A percentile compares a stretch with the other conserved stretches of the same genome.
Evolutionary conservation across 192 early-diverging fungal genomes (phyloP).

Genomic region (Polychytrium aggregatum): DNA sequence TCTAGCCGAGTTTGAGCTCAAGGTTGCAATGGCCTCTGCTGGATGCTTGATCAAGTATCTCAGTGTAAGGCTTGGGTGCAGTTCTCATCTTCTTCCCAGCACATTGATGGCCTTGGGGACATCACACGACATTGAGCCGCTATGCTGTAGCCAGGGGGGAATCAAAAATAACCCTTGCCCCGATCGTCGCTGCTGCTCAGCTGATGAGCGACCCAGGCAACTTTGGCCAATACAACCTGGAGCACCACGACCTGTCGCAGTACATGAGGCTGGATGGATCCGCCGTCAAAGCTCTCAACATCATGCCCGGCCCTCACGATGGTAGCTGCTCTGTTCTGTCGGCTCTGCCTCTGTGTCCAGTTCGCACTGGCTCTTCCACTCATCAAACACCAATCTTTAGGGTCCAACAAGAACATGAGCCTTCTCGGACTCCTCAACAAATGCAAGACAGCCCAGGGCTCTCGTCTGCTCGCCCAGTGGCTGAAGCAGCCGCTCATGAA

Average conservation of each 20-base stretch:
- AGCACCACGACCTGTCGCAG: constrained; percentile 67
- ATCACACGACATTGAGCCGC: too few relatives aligned
- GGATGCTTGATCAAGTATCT: constrained; percentile 66
- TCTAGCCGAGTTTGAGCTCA: constrained; percentile 61
- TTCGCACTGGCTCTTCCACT: neutral
- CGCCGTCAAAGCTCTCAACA: constrained; percentile 76
- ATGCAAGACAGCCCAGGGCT: constrained; percentile 81
- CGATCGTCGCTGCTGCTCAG: constrained; percentile 18
- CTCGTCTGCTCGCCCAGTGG: constrained; percentile 79
- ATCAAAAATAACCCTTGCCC: too few relatives aligned
- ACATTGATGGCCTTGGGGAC: too few relatives aligned
- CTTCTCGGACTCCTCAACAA: constrained; percentile 77
- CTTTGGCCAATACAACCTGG: constrained; percentile 63
- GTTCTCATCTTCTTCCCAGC: too few relatives aligned
- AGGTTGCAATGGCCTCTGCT: constrained; percentile 53
- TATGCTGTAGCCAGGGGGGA: too few relatives aligned
- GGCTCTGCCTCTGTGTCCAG: constrained; percentile 11
- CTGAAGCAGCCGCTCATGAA: constrained; percentile 81
- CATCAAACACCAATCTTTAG: constrained; percentile 7
- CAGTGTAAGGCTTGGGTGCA: too few relatives aligned
- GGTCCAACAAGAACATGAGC: constrained; percentile 52
- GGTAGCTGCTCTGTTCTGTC: constrained; percentile 20
- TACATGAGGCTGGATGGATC: constrained; percentile 88
- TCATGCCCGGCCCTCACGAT: constrained; percentile 66
- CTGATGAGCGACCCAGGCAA: constrained; percentile 68